phyloP scores from a whole-genome alignment of 2,329 filamentous ascomycete species.

The Alternaria incomplexa region DNA sequence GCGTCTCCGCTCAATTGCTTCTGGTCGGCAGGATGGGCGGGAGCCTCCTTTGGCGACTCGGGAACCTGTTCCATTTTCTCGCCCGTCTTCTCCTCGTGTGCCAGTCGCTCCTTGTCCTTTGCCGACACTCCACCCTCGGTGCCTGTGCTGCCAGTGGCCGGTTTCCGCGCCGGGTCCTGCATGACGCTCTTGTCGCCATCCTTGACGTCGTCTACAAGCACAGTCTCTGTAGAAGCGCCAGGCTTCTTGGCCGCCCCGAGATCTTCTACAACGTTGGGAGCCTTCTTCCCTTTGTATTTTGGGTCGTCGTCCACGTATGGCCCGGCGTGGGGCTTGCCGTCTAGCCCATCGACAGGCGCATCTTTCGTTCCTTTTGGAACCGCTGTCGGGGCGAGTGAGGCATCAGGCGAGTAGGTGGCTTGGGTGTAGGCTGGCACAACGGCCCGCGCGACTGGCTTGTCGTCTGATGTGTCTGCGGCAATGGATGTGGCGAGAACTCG shows the following conservation, averaged over 20 bases:
- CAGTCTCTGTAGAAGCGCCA: conserved; percentile 28
- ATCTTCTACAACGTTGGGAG: conserved; percentile 44
- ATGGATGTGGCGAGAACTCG: conserved; percentile 61
- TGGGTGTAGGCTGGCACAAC: conserved; percentile 31
- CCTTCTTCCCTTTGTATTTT: conserved; percentile 41
- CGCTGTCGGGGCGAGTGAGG: conserved; percentile 28
- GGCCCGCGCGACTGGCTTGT: conserved; percentile 38
- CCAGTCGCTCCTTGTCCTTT: conserved; percentile 78
- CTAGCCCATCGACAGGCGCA: conserved; percentile 88
- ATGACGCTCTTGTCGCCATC: conserved; percentile 78
- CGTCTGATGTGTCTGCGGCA: conserved; percentile 38
- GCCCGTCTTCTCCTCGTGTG: conserved; percentile 69
- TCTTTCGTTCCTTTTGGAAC: conserved; percentile 68
- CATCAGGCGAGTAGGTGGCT: conserved; percentile 26
- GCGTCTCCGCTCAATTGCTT: conserved; percentile 57
- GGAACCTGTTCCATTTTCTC: conserved; percentile 76
- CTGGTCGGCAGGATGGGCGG: conserved; percentile 81
- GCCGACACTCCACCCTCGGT: conserved; percentile 89
- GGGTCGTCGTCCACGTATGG: conserved; percentile 69
- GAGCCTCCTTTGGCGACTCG: conserved; percentile 82
- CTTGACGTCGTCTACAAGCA: conserved; percentile 51
- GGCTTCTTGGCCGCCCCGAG: conserved; percentile 44
- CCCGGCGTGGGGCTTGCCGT: conserved; percentile 91
- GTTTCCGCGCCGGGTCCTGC: conserved; percentile 80
- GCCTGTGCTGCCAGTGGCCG: conserved; percentile 84